phyloP scores from a whole-genome alignment of 2,329 filamentous ascomycete genomes.

The Phaeophleospora eucalypticola region DNA sequence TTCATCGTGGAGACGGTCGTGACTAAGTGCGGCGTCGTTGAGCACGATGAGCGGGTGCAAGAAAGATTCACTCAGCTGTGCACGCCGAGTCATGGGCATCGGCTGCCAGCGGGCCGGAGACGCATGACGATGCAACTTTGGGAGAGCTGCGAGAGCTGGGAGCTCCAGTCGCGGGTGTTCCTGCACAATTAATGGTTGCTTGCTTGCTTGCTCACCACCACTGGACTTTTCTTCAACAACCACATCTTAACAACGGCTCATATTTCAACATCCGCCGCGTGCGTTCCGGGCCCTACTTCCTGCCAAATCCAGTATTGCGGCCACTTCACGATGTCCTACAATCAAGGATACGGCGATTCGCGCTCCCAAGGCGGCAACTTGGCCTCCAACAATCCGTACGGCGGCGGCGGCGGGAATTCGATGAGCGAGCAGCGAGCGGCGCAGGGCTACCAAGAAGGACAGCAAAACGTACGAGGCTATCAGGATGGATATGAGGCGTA shows the following conservation, averaged over 20 bases:
- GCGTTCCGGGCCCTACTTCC: background rate
- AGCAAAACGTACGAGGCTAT: background rate
- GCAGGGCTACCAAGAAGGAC: background rate
- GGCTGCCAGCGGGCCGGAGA: too few species aligned
- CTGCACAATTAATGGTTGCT: too few species aligned
- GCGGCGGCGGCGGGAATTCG: too few species aligned
- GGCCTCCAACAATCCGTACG: background rate
- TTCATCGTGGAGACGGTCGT: conserved; percentile 13
- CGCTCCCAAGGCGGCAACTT: background rate
- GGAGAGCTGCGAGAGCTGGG: too few species aligned
- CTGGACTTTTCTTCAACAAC: too few species aligned
- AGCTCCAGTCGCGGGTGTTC: too few species aligned
- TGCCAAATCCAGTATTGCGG: conserved; percentile 1
- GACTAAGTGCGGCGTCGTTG: background rate
- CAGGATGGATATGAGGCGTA: background rate
- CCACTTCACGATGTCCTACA: background rate
- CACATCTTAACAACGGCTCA: too few species aligned
- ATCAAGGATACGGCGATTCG: background rate
- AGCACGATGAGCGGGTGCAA: background rate
- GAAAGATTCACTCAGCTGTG: too few species aligned
- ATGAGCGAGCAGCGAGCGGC: background rate
- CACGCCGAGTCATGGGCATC: background rate
- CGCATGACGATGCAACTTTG: too few species aligned
- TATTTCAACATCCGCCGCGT: too few species aligned
- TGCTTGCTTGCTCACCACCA: too few species aligned